These are phyloP conservation scores for Tolypocladium nubicola DNA, from an alignment of 2,329 filamentous ascomycete genomes.

Conservation along the genomic window DNA sequence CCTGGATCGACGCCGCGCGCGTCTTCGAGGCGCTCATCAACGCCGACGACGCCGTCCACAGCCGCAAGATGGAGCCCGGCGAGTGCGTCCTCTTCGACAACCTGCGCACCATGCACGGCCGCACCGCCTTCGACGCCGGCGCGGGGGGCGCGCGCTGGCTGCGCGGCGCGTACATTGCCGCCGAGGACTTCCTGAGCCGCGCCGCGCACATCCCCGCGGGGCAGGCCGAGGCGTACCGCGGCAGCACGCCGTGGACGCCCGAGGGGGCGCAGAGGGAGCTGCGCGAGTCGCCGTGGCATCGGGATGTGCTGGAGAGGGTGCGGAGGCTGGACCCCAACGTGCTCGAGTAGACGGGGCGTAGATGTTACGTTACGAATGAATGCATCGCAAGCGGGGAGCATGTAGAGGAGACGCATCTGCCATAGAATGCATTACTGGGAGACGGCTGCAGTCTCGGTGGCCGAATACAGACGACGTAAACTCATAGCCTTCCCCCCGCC, in stretches of 20 bases:
- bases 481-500: neutral
- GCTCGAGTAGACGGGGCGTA: neutral
- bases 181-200: slow-evolving; percentile 30
- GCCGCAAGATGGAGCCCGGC: slow-evolving; percentile 65
- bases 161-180: slow-evolving; percentile 72
- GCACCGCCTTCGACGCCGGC: slow-evolving; percentile 58
- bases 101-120: slow-evolving; percentile 70
- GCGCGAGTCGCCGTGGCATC: slow-evolving; percentile 15
- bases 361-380: neutral
- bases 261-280: slow-evolving; percentile 13
- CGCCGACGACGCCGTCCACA: slow-evolving; percentile 45
- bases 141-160: slow-evolving; percentile 64
- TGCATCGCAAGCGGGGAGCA: neutral
- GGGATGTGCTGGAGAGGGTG: slow-evolving; percentile 12
- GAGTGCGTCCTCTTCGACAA: slow-evolving; percentile 96
- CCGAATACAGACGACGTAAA: neutral
- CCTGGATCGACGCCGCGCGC: slow-evolving; percentile 38
- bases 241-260: slow-evolving; percentile 12
- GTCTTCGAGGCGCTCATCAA: slow-evolving; percentile 52
- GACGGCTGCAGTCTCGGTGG: neutral
- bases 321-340: slow-evolving; percentile 9
- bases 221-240: slow-evolving; percentile 13
- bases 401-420: neutral
- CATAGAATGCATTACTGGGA: neutral
- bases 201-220: slow-evolving; percentile 18